Evolutionary conservation across 2,329 filamentous ascomycete species (phyloP).

Genomic region (Fusarium sp.): DNA sequence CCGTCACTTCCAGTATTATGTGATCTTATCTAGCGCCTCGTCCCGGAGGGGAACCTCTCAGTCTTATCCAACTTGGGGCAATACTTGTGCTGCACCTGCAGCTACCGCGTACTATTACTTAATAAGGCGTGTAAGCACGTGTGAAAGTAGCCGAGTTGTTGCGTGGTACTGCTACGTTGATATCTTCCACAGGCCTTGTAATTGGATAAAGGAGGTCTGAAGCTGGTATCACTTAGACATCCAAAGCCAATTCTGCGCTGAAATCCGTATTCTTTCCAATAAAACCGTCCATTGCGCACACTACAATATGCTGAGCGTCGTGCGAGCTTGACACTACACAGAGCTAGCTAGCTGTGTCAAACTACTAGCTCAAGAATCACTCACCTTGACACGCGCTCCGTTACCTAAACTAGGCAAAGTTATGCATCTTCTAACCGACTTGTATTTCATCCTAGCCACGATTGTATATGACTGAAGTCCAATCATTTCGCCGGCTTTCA

Average conservation of each 20-base stretch:
- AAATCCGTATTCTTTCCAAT: too few relatives aligned
- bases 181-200: neutral
- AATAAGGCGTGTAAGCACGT: neutral
- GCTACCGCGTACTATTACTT: constrained; percentile 5
- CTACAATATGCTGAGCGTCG: too few relatives aligned
- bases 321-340: neutral
- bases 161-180: neutral
- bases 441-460: too few relatives aligned
- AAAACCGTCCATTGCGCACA: too few relatives aligned
- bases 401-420: constrained; percentile 21
- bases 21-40: neutral
- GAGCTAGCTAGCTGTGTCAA: too few relatives aligned
- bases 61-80: constrained; percentile 13
- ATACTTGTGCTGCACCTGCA: neutral
- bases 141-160: neutral
- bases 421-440: neutral
- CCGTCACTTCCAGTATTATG: neutral
- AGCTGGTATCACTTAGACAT: too few relatives aligned
- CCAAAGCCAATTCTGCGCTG: too few relatives aligned
- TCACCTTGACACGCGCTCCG: neutral
- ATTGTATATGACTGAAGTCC: too few relatives aligned
- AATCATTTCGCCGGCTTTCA: too few relatives aligned
- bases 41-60: constrained; percentile 7
- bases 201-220: neutral
- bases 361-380: neutral